Percentiles rank a stretch among this genome's conserved stretches.
phyloP scores from a whole-genome alignment of 2,329 filamentous ascomycete species.

The Thelonectria olida region DNA sequence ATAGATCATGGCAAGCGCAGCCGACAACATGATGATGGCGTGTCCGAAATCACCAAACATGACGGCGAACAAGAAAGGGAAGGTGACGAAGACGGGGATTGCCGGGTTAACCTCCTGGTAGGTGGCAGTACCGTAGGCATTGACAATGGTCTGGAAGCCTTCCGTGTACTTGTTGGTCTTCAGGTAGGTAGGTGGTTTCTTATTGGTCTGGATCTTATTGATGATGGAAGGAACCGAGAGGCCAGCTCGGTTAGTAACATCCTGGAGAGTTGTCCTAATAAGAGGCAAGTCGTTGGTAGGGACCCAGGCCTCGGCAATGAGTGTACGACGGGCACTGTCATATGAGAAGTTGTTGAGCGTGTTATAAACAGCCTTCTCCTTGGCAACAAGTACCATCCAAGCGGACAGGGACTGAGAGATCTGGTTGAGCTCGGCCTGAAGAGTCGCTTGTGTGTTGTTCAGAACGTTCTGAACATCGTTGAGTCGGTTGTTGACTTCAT shows the following conservation, averaged over 20 bases:
- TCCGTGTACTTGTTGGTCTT: conserved; percentile 99
- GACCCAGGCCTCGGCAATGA: conserved; percentile 98
- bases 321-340: conserved; percentile 91
- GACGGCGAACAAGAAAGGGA: conserved; percentile 99
- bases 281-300: conserved; percentile 89
- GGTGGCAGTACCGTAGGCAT: conserved; percentile 96
- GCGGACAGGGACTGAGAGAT: conserved; percentile 92
- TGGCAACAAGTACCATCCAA: conserved; percentile 98
- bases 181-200: conserved; percentile 95
- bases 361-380: conserved; percentile 98
- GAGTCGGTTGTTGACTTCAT: conserved; percentile 94
- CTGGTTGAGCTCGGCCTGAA: conserved; percentile 91
- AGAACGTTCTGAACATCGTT: conserved; percentile 92
- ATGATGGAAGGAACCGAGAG: conserved; percentile 98
- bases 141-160: conserved; percentile 98
- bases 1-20: conserved; percentile 92
- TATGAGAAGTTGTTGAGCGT: conserved; percentile 97
- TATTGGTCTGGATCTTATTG: conserved; percentile 96
- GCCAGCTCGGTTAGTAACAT: conserved; percentile 95
- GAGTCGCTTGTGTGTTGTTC: conserved; percentile 91
- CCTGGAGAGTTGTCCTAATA: conserved; percentile 92
- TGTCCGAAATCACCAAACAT: conserved; percentile 99
- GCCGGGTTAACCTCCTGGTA: conserved; percentile 98
- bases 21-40: conserved; percentile 85
- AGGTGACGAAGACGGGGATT: conserved; percentile 93